Conservation (phyloP, 345 rosid genomes). For the Eucalyptus cloeziana region DNA sequence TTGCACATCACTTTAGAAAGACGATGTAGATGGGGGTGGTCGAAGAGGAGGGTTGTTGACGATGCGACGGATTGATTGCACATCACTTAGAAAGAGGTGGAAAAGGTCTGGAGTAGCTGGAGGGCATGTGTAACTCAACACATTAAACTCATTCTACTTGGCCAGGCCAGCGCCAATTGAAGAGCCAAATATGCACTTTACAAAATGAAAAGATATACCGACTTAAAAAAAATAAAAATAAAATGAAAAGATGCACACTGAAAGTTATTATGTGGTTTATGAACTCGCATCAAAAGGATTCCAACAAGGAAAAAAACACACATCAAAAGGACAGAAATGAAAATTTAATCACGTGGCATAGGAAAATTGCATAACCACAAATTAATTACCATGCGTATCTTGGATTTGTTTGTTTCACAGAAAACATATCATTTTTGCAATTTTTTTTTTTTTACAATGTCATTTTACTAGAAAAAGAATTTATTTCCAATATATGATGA, state of each 20-base stretch:
- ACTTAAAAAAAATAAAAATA: no score
- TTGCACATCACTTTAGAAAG: neutral
- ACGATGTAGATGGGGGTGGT: neutral
- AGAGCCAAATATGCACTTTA: no score
- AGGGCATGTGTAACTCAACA: neutral
- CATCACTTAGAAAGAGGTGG: neutral
- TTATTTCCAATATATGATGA: no score
- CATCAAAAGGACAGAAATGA: neutral
- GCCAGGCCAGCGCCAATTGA: neutral
- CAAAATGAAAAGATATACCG: neutral
- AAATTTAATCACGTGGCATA: neutral
- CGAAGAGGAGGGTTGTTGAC: neutral
- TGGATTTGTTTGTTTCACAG: no score
- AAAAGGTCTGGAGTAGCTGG: neutral
- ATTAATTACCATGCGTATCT: neutral
- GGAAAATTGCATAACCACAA: neutral
- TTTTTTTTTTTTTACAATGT: no score
- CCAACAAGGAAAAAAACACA: neutral
- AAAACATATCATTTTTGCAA: no score
- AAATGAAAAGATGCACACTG: neutral
- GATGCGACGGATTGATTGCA: neutral
- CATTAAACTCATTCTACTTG: neutral
- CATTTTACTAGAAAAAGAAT: no score
- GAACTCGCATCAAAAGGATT: neutral
- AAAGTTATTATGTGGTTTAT: neutral